Conservation (phyloP, 1,139 yeast species). For the Saccharomyces hybrid region DNA sequence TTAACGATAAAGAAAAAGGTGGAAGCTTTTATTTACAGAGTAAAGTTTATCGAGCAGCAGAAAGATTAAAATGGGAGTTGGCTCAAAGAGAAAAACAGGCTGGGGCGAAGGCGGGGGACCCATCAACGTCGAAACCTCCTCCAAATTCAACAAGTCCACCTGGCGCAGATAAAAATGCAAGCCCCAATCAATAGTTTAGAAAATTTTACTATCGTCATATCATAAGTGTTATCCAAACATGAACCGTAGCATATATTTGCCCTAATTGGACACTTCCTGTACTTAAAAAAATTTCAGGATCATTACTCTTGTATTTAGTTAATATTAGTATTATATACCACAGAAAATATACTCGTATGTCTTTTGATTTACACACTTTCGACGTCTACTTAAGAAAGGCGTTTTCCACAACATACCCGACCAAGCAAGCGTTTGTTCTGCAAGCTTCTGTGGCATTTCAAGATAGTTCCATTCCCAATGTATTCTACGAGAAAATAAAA, state of each 20-base stretch:
- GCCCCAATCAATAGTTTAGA: neutral
- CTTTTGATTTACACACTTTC: neutral
- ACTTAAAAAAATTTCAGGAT: neutral
- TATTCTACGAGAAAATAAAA: neutral
- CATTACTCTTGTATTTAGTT: neutral
- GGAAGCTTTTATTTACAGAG: slow-evolving; percentile 89
- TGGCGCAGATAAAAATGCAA: neutral
- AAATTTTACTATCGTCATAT: neutral
- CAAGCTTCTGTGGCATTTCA: too few species aligned
- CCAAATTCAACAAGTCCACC: slow-evolving; percentile 1
- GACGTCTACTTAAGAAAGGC: neutral
- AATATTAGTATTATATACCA: neutral
- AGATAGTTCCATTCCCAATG: too few species aligned
- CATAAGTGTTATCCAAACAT: neutral
- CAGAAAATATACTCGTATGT: neutral
- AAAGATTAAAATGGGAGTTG: slow-evolving; percentile 50
- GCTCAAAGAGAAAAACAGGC: slow-evolving; percentile 31
- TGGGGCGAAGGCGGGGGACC: slow-evolving; percentile 6
- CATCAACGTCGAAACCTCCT: slow-evolving; percentile 2
- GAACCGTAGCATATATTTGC: neutral
- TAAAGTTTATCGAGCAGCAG: slow-evolving; percentile 82
- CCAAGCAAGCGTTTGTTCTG: too few species aligned
- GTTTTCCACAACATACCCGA: too few species aligned
- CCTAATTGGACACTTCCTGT: neutral
- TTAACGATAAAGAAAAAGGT: slow-evolving; percentile 87